phyloP scores from a whole-genome alignment of 129 eudicot genomes.

The Deinandra increscens region DNA sequence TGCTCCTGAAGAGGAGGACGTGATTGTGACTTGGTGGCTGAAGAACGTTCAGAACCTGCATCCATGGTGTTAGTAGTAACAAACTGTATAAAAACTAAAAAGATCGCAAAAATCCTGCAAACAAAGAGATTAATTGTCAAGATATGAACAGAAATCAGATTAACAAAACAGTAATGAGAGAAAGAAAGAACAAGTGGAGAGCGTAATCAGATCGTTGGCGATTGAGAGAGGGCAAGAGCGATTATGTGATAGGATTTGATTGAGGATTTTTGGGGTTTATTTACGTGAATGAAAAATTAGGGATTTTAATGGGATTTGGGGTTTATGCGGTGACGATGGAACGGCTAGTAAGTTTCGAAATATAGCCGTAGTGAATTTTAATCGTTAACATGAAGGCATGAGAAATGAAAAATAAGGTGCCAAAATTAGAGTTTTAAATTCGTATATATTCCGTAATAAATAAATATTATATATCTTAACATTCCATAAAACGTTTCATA shows the following conservation, averaged over 20 bases:
- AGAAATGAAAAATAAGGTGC: neutral
- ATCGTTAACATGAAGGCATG: neutral
- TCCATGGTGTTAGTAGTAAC: conserved; percentile 3
- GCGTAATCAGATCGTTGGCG: neutral
- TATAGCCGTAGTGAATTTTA: neutral
- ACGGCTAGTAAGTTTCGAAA: neutral
- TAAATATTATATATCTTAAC: too few species aligned
- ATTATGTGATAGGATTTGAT: neutral
- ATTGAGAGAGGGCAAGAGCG: neutral
- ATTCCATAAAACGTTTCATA: too few species aligned
- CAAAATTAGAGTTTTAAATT: neutral
- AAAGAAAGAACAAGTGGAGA: neutral
- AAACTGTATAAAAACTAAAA: neutral
- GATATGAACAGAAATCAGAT: conserved; percentile 1
- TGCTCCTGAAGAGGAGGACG: neutral
- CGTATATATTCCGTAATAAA: too few species aligned
- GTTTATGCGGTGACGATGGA: neutral
- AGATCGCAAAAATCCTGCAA: neutral
- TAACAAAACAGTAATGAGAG: neutral
- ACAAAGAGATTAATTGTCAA: neutral
- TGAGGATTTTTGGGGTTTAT: neutral
- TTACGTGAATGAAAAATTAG: neutral
- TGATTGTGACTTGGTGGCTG: conserved; percentile 5
- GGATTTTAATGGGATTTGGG: neutral
- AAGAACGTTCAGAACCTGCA: conserved; percentile 4